Percentiles rank a stretch among this genome's conserved stretches.
Conservation (phyloP, 805 yeast species). For the Metschnikowia continentalis region DNA sequence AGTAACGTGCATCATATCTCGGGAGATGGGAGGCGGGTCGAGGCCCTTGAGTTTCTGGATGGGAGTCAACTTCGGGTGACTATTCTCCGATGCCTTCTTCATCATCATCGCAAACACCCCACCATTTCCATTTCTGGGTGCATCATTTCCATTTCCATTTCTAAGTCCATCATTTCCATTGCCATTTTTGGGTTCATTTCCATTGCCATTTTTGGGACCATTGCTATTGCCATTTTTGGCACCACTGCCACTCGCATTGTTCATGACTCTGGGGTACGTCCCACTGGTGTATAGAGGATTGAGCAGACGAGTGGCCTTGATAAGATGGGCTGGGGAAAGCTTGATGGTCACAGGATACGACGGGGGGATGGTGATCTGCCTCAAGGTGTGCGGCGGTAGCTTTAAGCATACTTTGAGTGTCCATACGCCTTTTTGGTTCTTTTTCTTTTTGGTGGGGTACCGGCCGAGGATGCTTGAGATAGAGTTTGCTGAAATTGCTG, state of each 20-base stretch:
- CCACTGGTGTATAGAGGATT: constrained; percentile 17
- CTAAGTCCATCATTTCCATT: too few species aligned
- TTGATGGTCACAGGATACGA: constrained; percentile 11
- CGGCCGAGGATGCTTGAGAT: neutral
- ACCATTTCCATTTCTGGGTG: too few species aligned
- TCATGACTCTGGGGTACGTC: too few species aligned
- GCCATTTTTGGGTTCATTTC: too few species aligned
- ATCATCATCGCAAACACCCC: constrained; percentile 40
- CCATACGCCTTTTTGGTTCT: constrained; percentile 14
- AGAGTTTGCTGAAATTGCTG: neutral
- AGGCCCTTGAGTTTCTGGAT: constrained; percentile 31
- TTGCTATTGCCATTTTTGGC: too few species aligned
- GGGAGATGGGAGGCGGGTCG: constrained; percentile 26
- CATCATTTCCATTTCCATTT: too few species aligned
- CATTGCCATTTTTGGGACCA: too few species aligned
- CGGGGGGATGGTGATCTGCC: neutral
- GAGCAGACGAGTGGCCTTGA: constrained; percentile 6
- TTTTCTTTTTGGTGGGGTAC: constrained; percentile 7
- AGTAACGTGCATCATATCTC: constrained; percentile 31
- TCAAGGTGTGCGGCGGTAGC: constrained; percentile 17
- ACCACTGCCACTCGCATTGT: too few species aligned
- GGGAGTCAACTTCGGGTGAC: constrained; percentile 25
- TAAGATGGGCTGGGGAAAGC: constrained; percentile 8
- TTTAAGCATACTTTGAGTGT: constrained; percentile 14
- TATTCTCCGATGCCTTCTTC: constrained; percentile 24